Base-by-base conservation (phyloP, 2,329 filamentous ascomycete genomes). In the Stemphylium lycopersici region DNA sequence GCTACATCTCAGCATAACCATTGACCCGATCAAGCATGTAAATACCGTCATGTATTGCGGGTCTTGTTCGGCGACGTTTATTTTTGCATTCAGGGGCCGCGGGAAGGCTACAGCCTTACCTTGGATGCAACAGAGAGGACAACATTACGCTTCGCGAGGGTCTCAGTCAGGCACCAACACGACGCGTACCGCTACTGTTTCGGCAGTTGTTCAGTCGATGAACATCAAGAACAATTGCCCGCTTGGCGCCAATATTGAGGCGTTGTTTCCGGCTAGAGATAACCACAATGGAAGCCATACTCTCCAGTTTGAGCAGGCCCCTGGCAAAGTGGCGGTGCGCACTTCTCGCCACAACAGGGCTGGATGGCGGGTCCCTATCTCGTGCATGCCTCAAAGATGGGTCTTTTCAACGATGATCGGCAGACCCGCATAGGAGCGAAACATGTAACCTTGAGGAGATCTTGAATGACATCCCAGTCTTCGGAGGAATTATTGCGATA, bases 381-480 rank as follows among this genome's bases (percentile, higher is more conserved):
- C 47, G 29, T 49, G 38, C 38, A 36, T 33, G 26, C 26, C 10
- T 32, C 11, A 29, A 34, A 4, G n/a, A 52, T 42, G 22, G 22
- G 12, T 32, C 40, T 18, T 16, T 26, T 13, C 39, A 52, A 31
- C 29, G 48, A 55, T 52, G 42, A 55, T 55, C 52, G 31, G 48
- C 52, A 16, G 48, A 20, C 24, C 52, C 48, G 20, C 24, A 31
- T 5, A 31, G 42, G 24, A 29, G 11, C 26, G 26, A 29, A 29
- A 29, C 10, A 33, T 20, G 11, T 4, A 45, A 43, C 32, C 26
- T 38, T 20, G 52, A 16, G 37, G 42, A 29, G 20, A 42, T 55
- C 48, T 3, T 22, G 15, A n/a, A 22, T 6, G 39, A 4, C 22
- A 29, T 44, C 33, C 20, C 16, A 50, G 29, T 45, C 20, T 1